Base-by-base conservation (phyloP, 495 filamentous ascomycete genomes). In the Tuber borchii region DNA sequence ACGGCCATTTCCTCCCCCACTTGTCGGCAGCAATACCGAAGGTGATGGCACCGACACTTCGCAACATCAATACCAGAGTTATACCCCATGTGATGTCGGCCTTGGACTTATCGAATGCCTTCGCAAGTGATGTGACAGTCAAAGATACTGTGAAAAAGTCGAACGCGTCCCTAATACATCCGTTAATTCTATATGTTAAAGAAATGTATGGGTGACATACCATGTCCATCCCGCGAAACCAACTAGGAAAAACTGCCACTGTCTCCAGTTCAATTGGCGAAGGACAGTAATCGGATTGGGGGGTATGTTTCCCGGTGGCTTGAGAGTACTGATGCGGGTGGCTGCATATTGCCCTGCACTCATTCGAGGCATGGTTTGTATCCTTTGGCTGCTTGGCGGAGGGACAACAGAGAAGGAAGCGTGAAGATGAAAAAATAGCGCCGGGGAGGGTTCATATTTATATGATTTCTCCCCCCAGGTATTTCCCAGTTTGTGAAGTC, bases 241-340 rank as follows among this genome's bases (percentile, higher is more conserved):
- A 78, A 91, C 89, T 45, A 87, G 82, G 84, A 97, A 96, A 84
- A 95, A 95, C 34, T 93, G 86, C 94, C 94, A 97, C 85, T 97
- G 92, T 65, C 89, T 90, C 48, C 83, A 82, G 78, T 87, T 95
- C 68, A 97, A 85, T 83, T 92, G 86, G n/a, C 85, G 83, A 37
- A 97, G 82, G 1, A 93, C 86, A 37, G 84, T 87, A 84, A 97
- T 88, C 0, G 94, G 94, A 82, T 97, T 97, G 26, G 91, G 91
- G 0, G 90, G 92, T n/a, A 88, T 86, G 71, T 88, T 84, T 2
- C 80, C 80, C 0, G 92, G 90, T 56, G 94, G 94, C 81, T 89
- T 89, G 65, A 97, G 86, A 9, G 91, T 88, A 0, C 90, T 85
- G 70, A 97, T 76, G 46, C 94, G 91, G 37, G 93, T 94, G 17